A percentile compares a stretch with the other conserved stretches of the same genome.
These are phyloP conservation scores for Hypoxylon sp. DNA, from an alignment of 2,329 filamentous ascomycete species.

Conservation along the genomic window DNA sequence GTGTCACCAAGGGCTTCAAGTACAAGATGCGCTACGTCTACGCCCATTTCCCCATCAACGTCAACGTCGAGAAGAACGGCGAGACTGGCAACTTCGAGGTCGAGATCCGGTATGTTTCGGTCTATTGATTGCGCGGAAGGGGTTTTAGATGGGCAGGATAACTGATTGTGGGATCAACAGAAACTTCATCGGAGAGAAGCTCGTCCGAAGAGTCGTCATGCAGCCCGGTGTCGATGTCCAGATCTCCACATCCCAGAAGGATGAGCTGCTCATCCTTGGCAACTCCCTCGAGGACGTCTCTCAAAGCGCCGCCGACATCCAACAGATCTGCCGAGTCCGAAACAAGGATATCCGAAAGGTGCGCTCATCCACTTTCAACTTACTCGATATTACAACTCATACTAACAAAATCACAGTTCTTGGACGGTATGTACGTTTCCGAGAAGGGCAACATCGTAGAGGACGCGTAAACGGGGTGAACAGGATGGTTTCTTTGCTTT, in stretches of 20 bases:
- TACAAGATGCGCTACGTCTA: constrained; percentile 99
- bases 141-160: constrained; percentile 28
- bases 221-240: constrained; percentile 91
- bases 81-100: constrained; percentile 91
- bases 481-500: constrained; percentile 70
- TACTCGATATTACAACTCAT: neutral
- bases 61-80: constrained; percentile 96
- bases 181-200: constrained; percentile 99
- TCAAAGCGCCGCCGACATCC: constrained; percentile 98
- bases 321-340: constrained; percentile 99
- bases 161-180: constrained; percentile 62
- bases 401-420: constrained; percentile 75
- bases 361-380: constrained; percentile 50
- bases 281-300: constrained; percentile 98
- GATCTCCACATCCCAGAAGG: constrained; percentile 93
- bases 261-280: constrained; percentile 92
- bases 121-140: neutral
- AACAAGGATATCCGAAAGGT: constrained; percentile 99
- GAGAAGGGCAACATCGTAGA: constrained; percentile 96
- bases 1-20: constrained; percentile 99
- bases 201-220: constrained; percentile 93
- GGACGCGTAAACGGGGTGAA: constrained; percentile 66
- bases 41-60: constrained; percentile 99
- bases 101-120: constrained; percentile 88
- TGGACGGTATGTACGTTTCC: constrained; percentile 99